Evolutionary conservation across 2,329 filamentous ascomycete genomes (phyloP).

Genomic region (Curvularia spicifera): DNA sequence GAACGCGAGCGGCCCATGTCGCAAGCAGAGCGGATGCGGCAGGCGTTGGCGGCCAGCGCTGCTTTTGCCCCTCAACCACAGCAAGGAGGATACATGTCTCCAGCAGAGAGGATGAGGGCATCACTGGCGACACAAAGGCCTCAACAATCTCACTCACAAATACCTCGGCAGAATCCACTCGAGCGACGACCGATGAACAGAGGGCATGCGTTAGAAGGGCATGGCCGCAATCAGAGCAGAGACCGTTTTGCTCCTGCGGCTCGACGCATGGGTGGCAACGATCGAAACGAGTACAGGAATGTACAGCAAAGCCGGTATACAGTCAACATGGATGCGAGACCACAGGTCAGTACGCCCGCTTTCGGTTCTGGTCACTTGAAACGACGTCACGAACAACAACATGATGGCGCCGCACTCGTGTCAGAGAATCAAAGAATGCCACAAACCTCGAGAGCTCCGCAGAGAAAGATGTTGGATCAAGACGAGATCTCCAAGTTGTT

Average conservation of each 20-base stretch:
- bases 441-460: constrained; percentile 11
- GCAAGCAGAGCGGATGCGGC: constrained; percentile 40
- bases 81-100: constrained; percentile 26
- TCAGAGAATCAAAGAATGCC: constrained; percentile 10
- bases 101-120: constrained; percentile 27
- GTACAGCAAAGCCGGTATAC: constrained; percentile 29
- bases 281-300: constrained; percentile 12
- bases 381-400: constrained; percentile 34
- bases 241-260: constrained; percentile 23
- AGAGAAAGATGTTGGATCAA: constrained; percentile 34
- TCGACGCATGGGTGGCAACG: constrained; percentile 10
- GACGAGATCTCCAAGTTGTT: constrained; percentile 38
- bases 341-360: constrained; percentile 33
- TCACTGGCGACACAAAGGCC: constrained; percentile 15
- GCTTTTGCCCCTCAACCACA: constrained; percentile 17
- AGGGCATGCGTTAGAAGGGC: constrained; percentile 23
- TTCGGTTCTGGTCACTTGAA: constrained; percentile 37
- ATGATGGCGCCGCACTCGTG: constrained; percentile 4
- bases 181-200: constrained; percentile 25
- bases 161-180: constrained; percentile 20
- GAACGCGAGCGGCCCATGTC: constrained; percentile 28
- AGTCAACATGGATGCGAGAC: constrained; percentile 43
- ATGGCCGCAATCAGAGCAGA: constrained; percentile 27
- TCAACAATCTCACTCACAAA: constrained; percentile 16
- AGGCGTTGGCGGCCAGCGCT: constrained; percentile 30